Base-by-base conservation (phyloP, 495 filamentous ascomycete species). In the Penicillium nucicola region DNA sequence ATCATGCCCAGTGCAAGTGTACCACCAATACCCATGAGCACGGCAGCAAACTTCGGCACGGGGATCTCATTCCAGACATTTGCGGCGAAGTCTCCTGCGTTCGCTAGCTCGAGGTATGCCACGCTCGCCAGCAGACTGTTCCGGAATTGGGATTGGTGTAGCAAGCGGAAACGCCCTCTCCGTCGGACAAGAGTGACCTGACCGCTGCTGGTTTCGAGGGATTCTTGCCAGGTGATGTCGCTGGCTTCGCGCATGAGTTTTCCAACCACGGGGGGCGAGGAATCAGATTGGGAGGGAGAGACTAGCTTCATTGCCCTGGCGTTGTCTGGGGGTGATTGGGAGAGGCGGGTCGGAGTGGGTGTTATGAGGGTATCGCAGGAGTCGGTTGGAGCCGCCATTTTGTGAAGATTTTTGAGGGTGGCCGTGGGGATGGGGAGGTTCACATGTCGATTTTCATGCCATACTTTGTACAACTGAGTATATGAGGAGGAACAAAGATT, bases 61-160 rank as follows among this genome's bases (percentile, higher is more conserved):
- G 77, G 77, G 28, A 68, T 65, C 19, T 71, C 42, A 37, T 81
- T 81, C 76, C 75, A 81, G 6, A 78, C 72, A 35, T 81, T 81
- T 12, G 77, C 77, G 0, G 77, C 74, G 35, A 81, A 79, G 52
- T 81, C 77, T 2, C 68, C 74, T 0, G 74, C 76, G 42, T 81
- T 81, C 35, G 74, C 75, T 13, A 79, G 64, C 49, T 81, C 77
- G 23, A 81, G 67, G 42, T 70, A 77, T 1, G 75, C 77, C 1
- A 77, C 69, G 37, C 72, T 66, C 1, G 68, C 64, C 15, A 79
- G 68, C 1, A 81, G 62, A 42, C 64, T 76, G 59, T 81, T 81
- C 8, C 62, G 61, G 47, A 76, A 69, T 47, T 73, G 69, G 9
- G 58, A 56, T 31, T 68, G 68, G 36, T 60, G 55, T 5, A 56